Conservation (phyloP, 805 yeast genomes). For the Hermanozyma aechmeae region DNA sequence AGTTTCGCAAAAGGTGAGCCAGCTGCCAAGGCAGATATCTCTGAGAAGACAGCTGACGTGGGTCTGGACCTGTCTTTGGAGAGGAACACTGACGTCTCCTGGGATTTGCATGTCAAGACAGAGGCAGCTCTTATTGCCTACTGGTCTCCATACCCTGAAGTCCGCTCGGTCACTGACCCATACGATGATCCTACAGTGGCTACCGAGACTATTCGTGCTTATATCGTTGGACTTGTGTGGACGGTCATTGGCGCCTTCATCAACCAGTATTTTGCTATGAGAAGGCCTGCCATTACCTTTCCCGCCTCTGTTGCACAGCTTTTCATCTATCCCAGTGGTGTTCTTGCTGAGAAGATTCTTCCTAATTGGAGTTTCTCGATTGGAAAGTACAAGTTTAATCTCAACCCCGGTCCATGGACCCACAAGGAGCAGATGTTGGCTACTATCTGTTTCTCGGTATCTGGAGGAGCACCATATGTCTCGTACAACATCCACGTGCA, state of each 20-base stretch:
- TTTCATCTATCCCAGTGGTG: background rate
- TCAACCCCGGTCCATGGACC: slow-evolving; percentile 60
- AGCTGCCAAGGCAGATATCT: too few species aligned
- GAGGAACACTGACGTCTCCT: background rate
- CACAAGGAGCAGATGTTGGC: slow-evolving; percentile 60
- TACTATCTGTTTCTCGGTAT: slow-evolving; percentile 33
- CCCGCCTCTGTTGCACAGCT: background rate
- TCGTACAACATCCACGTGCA: slow-evolving; percentile 17
- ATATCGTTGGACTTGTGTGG: background rate
- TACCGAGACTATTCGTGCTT: slow-evolving; percentile 1
- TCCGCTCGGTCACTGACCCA: background rate
- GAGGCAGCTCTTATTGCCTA: background rate
- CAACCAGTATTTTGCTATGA: background rate
- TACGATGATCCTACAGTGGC: background rate
- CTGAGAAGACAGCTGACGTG: too few species aligned
- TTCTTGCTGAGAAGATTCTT: background rate
- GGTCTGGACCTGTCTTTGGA: too few species aligned
- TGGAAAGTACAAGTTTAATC: slow-evolving; percentile 25
- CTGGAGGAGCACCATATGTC: slow-evolving; percentile 19
- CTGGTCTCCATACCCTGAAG: background rate
- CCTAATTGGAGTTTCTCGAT: slow-evolving; percentile 11
- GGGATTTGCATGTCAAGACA: background rate
- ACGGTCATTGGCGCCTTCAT: background rate
- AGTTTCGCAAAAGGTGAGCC: too few species aligned
- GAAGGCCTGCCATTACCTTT: background rate